Percentiles rank a stretch among this genome's conserved stretches.
Evolutionary conservation across 75 land plant species (phyloP).

Genomic region (Pinus tabuliformis): DNA sequence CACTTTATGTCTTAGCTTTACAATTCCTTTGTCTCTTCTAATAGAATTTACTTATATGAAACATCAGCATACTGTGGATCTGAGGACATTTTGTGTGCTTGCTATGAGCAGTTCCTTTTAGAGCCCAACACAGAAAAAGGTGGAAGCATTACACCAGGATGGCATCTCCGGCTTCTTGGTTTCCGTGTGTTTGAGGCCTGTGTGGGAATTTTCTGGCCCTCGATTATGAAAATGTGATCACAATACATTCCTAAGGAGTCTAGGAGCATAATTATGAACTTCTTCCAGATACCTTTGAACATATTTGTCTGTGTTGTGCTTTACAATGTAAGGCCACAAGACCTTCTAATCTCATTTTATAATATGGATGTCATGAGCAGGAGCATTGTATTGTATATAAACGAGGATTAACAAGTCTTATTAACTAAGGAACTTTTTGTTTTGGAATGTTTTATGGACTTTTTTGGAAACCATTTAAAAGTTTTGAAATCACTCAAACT

Average conservation of each 20-base stretch:
- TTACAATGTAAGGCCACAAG: slow-evolving; percentile 68
- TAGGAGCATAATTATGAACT: slow-evolving; percentile 98
- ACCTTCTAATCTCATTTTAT: neutral
- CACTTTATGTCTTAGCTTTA: slow-evolving; percentile 43
- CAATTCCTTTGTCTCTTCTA: neutral
- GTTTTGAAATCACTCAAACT: neutral
- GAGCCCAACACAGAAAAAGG: slow-evolving; percentile 45
- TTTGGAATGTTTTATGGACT: neutral
- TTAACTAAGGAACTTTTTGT: neutral
- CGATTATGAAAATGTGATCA: slow-evolving; percentile 98
- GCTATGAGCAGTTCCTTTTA: slow-evolving; percentile 39
- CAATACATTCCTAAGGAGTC: slow-evolving; percentile 98
- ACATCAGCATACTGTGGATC: neutral
- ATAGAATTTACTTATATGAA: neutral
- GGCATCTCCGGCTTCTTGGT: slow-evolving; percentile 77
- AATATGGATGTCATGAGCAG: neutral
- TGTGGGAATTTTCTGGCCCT: slow-evolving; percentile 99
- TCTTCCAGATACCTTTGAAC: slow-evolving; percentile 97
- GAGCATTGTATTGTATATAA: neutral
- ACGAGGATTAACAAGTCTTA: neutral
- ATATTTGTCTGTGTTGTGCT: slow-evolving; percentile 95
- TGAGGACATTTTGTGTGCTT: too few relatives aligned
- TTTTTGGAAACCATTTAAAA: neutral
- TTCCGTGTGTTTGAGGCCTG: slow-evolving; percentile 93
- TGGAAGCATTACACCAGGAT: slow-evolving; percentile 56